Evolutionary conservation across 768 basidiomycete species (phyloP), one percentile per base, ranked within the genome.

Genomic region (Leucocoprinus birnbaumii): DNA sequence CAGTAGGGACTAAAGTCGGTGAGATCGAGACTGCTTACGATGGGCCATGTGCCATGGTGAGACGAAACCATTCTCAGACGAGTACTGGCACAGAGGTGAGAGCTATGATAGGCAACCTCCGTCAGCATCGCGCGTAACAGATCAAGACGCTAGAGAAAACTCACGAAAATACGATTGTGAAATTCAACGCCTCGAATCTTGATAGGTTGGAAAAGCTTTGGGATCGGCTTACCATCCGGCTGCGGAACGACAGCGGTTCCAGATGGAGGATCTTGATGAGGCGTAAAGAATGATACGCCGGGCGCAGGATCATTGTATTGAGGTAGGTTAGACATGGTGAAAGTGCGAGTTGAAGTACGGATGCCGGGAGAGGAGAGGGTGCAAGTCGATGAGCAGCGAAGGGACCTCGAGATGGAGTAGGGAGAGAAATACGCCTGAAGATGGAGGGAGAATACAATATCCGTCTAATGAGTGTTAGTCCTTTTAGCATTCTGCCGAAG

Each of bases 51-150:
- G 84, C 84, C 84, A 86, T 19, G 77, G 64, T 0, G 78, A 79
- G 8, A 78, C 41, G 60, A 63, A 69, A 26, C 83, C 85, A 69
- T 84, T 66, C 26, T 81, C 66, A 0, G 80, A 71, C 24, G 81
- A 84, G 65, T 84, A 85, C 65, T 85, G 83, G 63, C 83, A 81
- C 27, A 85, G 63, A 0, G 84, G 84, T 10, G 83, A 78, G 35
- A 84, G 54, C 77, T 78, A 51, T 1, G 18, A 16, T 24, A 8
- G n/a, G n/a, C 14, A 22, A 42, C 26, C 19, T 14, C 2, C 14
- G 35, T 31, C 26, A 40, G 53, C 26, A 13, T 25, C 22, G 25
- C n/a, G 31, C 16, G 31, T 52, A 47, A 14, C 41, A 35, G 11
- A 5, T 31, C 22, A n/a, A 3, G 26, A 31, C 8, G n/a, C 16